Percentiles rank a stretch among this genome's conserved stretches.
phyloP scores from a whole-genome alignment of 164 flowering plant genomes.

The Cinnamomum chago region DNA sequence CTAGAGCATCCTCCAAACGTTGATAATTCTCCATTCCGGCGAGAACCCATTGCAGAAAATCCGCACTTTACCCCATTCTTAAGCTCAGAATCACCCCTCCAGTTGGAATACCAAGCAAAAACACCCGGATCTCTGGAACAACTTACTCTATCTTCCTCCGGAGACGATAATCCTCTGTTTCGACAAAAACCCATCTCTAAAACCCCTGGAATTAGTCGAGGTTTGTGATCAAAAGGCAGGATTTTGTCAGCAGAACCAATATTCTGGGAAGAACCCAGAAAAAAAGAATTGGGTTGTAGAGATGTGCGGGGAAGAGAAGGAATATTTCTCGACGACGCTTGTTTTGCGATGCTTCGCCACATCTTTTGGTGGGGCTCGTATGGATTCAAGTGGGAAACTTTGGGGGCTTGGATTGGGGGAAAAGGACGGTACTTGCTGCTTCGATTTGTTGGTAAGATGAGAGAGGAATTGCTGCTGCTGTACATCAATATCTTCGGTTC shows the following conservation, averaged over 20 bases:
- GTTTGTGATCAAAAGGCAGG: slow-evolving; percentile 10
- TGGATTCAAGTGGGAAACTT: neutral
- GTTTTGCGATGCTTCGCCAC: slow-evolving; percentile 44
- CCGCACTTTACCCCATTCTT: slow-evolving; percentile 12
- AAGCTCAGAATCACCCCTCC: slow-evolving; percentile 13
- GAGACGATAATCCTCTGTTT: slow-evolving; percentile 6
- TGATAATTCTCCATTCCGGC: slow-evolving; percentile 19
- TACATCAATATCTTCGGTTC: slow-evolving; percentile 8
- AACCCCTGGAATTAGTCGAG: neutral
- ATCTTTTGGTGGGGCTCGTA: slow-evolving; percentile 13
- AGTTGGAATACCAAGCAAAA: neutral
- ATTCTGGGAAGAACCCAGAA: slow-evolving; percentile 7
- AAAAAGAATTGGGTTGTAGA: slow-evolving; percentile 6
- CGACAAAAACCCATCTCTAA: slow-evolving; percentile 8
- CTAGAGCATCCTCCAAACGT: slow-evolving; percentile 15
- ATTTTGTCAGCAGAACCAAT: slow-evolving; percentile 11
- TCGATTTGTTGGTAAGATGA: slow-evolving; percentile 6
- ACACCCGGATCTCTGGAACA: slow-evolving; percentile 24
- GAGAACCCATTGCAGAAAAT: slow-evolving; percentile 24
- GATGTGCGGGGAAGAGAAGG: slow-evolving; percentile 7
- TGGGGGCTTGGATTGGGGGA: neutral
- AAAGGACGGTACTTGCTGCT: neutral
- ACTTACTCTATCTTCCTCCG: slow-evolving; percentile 14
- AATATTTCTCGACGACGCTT: slow-evolving; percentile 23
- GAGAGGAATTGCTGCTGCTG: neutral